These are phyloP conservation scores for Sugiyamaella marilandica DNA, from an alignment of 805 yeast genomes.

Conservation along the genomic window DNA sequence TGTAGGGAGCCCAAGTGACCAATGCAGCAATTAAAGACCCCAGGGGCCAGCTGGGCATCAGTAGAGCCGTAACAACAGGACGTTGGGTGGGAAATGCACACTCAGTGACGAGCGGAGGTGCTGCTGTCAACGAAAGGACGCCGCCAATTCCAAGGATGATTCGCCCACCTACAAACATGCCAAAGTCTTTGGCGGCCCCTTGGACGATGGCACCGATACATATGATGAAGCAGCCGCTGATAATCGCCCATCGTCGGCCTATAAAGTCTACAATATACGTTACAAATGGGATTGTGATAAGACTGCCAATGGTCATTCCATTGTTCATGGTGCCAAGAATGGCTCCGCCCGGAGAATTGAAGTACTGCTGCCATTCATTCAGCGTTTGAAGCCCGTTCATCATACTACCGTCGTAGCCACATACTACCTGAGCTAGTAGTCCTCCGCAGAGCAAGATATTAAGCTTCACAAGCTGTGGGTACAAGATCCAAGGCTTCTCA, in stretches of 20 bases:
- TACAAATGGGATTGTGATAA: slow-evolving; percentile 62
- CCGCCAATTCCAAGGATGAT: slow-evolving; percentile 67
- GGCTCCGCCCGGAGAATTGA: slow-evolving; percentile 7
- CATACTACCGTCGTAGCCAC: slow-evolving; percentile 20
- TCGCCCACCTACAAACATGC: slow-evolving; percentile 65
- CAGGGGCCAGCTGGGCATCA: slow-evolving; percentile 62
- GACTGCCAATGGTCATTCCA: slow-evolving; percentile 50
- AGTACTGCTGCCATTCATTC: slow-evolving; percentile 8
- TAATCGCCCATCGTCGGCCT: slow-evolving; percentile 61
- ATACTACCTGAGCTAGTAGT: slow-evolving; percentile 15
- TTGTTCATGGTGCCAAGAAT: slow-evolving; percentile 17
- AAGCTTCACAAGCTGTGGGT: slow-evolving; percentile 8
- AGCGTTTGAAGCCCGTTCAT: slow-evolving; percentile 25
- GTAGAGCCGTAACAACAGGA: slow-evolving; percentile 55
- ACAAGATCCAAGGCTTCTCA: slow-evolving; percentile 12
- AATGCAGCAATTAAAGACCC: slow-evolving; percentile 75
- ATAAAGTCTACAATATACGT: slow-evolving; percentile 51
- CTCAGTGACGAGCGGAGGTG: slow-evolving; percentile 77
- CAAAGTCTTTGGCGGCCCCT: slow-evolving; percentile 42
- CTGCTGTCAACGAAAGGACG: slow-evolving; percentile 69
- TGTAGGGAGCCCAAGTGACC: slow-evolving; percentile 56
- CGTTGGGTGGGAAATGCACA: slow-evolving; percentile 59
- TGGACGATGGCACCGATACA: slow-evolving; percentile 55
- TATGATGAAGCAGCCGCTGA: slow-evolving; percentile 47
- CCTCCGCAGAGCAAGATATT: slow-evolving; percentile 12